These are phyloP conservation scores for Ballota nigra DNA, from an alignment of 257 asterid genomes.

Conservation along the genomic window DNA sequence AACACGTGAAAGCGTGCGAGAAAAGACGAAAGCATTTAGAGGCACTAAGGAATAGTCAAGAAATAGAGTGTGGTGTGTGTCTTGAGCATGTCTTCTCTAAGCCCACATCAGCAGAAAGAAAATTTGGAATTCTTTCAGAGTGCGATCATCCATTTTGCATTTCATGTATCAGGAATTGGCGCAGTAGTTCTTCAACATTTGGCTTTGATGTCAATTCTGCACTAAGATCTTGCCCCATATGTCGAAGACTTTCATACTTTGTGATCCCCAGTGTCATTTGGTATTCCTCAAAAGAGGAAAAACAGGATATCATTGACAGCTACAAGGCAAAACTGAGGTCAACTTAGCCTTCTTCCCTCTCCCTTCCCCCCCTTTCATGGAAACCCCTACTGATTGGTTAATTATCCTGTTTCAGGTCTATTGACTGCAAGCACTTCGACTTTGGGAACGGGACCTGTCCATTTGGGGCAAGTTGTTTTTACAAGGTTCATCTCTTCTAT, in stretches of 20 bases:
- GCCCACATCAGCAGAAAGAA: slow-evolving; percentile 69
- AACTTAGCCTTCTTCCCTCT: neutral
- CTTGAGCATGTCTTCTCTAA: slow-evolving; percentile 84
- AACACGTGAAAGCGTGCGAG: slow-evolving; percentile 63
- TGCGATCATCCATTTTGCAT: slow-evolving; percentile 92
- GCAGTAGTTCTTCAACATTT: slow-evolving; percentile 64
- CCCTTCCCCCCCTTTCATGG: neutral
- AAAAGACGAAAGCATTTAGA: slow-evolving; percentile 67
- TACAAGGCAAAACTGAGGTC: slow-evolving; percentile 82
- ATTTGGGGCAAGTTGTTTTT: slow-evolving; percentile 91
- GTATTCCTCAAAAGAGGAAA: slow-evolving; percentile 74
- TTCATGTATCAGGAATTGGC: slow-evolving; percentile 94
- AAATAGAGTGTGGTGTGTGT: slow-evolving; percentile 92
- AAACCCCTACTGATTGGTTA: slow-evolving; percentile 9
- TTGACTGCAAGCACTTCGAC: slow-evolving; percentile 96
- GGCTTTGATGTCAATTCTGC: slow-evolving; percentile 80
- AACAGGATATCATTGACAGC: slow-evolving; percentile 70
- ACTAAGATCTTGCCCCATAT: slow-evolving; percentile 85
- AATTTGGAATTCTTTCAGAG: slow-evolving; percentile 88
- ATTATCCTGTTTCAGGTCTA: slow-evolving; percentile 55
- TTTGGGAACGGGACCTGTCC: slow-evolving; percentile 95
- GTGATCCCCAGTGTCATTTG: slow-evolving; percentile 93
- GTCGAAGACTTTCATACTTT: slow-evolving; percentile 85
- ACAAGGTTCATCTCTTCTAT: slow-evolving; percentile 53
- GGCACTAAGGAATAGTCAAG: slow-evolving; percentile 67